Percentiles rank a stretch among this genome's conserved stretches.
These are phyloP conservation scores for Dictyostelium capitatum DNA, from an alignment of 78 protist genomes.

Conservation along the genomic window DNA sequence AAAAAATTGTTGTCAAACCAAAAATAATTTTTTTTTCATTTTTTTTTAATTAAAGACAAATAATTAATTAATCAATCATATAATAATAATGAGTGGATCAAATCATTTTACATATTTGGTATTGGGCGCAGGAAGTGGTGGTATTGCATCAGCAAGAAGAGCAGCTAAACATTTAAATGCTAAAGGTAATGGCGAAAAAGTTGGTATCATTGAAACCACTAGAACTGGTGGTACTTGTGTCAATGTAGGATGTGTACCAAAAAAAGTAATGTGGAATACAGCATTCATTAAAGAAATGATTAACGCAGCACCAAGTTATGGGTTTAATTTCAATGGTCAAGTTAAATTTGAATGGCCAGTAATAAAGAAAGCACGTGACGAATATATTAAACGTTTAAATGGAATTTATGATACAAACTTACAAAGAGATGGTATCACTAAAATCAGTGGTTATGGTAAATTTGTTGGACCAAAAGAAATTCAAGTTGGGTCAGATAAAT, in stretches of 20 bases:
- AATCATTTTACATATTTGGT: conserved; percentile 81
- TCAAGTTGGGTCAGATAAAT: conserved; percentile 50
- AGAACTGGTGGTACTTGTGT: conserved; percentile 96
- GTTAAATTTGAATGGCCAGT: conserved; percentile 65
- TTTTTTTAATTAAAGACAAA: not conserved
- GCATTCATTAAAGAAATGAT: conserved; percentile 68
- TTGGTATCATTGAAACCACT: conserved; percentile 67
- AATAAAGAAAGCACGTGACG: conserved; percentile 84
- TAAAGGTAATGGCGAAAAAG: conserved; percentile 54
- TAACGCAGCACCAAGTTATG: conserved; percentile 83
- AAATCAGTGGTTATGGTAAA: conserved; percentile 82
- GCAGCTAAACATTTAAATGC: conserved; percentile 81
- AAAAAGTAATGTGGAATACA: conserved; percentile 94
- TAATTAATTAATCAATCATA: not conserved
- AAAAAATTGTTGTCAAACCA: too few species aligned
- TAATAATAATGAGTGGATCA: not conserved
- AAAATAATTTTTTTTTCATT: too few species aligned
- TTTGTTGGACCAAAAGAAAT: conserved; percentile 83
- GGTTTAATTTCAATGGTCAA: conserved; percentile 56
- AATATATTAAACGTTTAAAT: conserved; percentile 89
- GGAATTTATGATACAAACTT: conserved; percentile 89
- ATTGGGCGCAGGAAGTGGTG: conserved; percentile 89
- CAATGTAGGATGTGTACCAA: conserved; percentile 97
- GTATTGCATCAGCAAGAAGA: conserved; percentile 90
- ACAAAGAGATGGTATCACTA: conserved; percentile 18